Conservation (phyloP, 2,329 filamentous ascomycete genomes). For the Microascus cirrosus region DNA sequence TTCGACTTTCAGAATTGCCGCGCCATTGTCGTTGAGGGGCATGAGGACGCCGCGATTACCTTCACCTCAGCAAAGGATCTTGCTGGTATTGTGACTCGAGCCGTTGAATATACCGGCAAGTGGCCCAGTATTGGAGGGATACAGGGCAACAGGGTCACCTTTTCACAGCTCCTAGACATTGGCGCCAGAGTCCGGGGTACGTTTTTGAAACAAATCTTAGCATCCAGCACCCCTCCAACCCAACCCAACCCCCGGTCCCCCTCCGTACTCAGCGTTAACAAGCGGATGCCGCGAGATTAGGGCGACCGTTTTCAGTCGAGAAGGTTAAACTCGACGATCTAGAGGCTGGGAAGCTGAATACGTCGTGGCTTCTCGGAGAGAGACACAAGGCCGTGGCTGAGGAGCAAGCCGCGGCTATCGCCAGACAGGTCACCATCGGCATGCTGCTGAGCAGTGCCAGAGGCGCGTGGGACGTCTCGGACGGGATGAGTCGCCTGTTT, state of each 20-base stretch:
- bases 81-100: constrained; percentile 23
- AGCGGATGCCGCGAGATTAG: no score
- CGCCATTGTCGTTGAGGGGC: constrained; percentile 28
- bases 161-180: no score
- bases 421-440: constrained; percentile 17
- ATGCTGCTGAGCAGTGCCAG: constrained; percentile 21
- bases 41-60: constrained; percentile 28
- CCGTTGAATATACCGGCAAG: constrained; percentile 26
- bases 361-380: background rate
- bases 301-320: constrained; percentile 25
- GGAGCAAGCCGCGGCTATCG: constrained; percentile 10
- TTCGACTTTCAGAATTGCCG: constrained; percentile 28
- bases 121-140: no score
- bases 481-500: constrained; percentile 31
- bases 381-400: constrained; percentile 7
- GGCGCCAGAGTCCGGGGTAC: no score
- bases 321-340: constrained; percentile 35
- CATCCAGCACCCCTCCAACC: no score
- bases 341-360: constrained; percentile 19
- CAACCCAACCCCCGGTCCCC: no score
- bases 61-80: constrained; percentile 32
- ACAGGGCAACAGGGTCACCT: no score
- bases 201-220: no score
- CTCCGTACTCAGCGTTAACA: no score
- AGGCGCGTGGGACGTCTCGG: constrained; percentile 24